Percentiles rank a stretch among this genome's conserved stretches.
Evolutionary conservation across 495 filamentous ascomycete genomes (phyloP).

Genomic region (Astrothelium macrocarpum): DNA sequence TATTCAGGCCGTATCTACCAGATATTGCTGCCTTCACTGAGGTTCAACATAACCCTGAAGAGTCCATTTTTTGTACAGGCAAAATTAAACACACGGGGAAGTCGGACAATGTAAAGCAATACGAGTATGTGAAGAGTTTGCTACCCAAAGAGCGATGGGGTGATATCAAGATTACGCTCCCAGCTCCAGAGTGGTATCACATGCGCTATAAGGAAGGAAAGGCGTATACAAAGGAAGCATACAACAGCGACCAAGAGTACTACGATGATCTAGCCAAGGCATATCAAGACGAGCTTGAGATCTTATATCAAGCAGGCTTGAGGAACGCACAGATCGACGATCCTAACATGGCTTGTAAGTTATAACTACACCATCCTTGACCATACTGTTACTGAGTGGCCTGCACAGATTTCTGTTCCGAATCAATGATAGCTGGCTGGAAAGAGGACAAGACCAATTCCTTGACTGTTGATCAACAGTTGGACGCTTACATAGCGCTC

Average conservation of each 20-base stretch:
- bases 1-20: slow-evolving; percentile 68
- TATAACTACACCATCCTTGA: background rate
- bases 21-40: slow-evolving; percentile 68
- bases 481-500: slow-evolving; percentile 64
- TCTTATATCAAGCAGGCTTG: slow-evolving; percentile 21
- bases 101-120: slow-evolving; percentile 25
- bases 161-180: slow-evolving; percentile 32
- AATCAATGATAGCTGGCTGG: slow-evolving; percentile 52
- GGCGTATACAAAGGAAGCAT: slow-evolving; percentile 26
- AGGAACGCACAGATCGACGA: slow-evolving; percentile 24
- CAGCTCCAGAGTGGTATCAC: slow-evolving; percentile 29
- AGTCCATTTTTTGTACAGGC: slow-evolving; percentile 54
- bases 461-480: slow-evolving; percentile 52
- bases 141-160: slow-evolving; percentile 27
- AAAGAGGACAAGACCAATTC: slow-evolving; percentile 45
- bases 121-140: slow-evolving; percentile 29
- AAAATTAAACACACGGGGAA: slow-evolving; percentile 29
- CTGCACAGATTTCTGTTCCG: slow-evolving; percentile 47
- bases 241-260: slow-evolving; percentile 30
- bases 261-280: slow-evolving; percentile 30
- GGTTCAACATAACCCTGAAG: slow-evolving; percentile 61
- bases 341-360: slow-evolving; percentile 26
- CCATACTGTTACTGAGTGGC: background rate
- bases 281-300: slow-evolving; percentile 29
- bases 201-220: slow-evolving; percentile 27